Base-by-base conservation (phyloP, 2,329 filamentous ascomycete genomes). In the Colletotrichum euphorbiae region DNA sequence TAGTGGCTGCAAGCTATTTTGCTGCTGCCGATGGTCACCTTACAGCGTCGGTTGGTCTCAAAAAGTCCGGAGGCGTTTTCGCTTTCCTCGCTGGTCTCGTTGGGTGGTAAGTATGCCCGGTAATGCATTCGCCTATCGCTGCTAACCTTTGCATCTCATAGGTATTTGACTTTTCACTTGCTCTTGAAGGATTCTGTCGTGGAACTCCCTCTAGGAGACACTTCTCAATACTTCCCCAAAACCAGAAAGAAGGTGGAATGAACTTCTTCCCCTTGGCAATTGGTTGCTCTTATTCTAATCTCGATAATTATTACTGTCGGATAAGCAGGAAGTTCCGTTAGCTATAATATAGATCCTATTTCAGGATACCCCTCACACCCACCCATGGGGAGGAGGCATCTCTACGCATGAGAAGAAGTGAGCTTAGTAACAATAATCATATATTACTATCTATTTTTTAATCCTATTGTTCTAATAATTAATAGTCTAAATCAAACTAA, bases 11-110 rank as follows among this genome's bases (percentile, higher is more conserved):
- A 6, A 73, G 73, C 67, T 74, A 74, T 33, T 75, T 75, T 33
- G 72, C 74, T 0, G 69, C 64, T 4, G 74, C 74, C 2, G 74
- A 75, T 12, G 74, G 73, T 2, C 66, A 74, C 8, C 12, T 36
- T 1, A 36, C 51, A 1, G 57, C 69, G 1, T 70, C 72, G 4
- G 42, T 60, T 2, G 58, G 54, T 0, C 51, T 75, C 4, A 74
- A 74, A 50, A 74, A 75, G 42, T 50, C 72, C 0, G 72, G 71
- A 2, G 74, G 74, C 6, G 73, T 68, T 0, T 73, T 73, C 24
- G 74, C 71, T 8, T 75, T 75, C 45, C 48, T 75, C 1, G 73
- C 74, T 11, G 74, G 74, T 5, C 71, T 75, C 15, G 58, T 72
- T 11, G 73, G 73, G 51, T 75, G 73, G 74, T 73, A 58, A 38